Conservation (phyloP, 495 filamentous ascomycete species). For the Neurospora discreta region DNA sequence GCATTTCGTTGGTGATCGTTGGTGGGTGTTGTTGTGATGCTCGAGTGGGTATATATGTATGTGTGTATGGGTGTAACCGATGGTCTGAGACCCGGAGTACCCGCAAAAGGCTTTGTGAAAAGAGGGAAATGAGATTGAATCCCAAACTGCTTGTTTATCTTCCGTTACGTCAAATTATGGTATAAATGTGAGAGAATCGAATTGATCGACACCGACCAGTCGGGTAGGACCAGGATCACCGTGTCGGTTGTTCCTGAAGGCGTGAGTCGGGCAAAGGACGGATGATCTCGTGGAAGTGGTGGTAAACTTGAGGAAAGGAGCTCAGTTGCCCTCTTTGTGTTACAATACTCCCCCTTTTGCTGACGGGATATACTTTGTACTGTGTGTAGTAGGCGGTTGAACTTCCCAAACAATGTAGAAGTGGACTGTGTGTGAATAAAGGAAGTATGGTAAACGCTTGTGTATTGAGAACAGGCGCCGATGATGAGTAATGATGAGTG, state of each 20-base stretch:
- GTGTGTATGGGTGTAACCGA: background rate
- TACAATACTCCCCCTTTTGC: background rate
- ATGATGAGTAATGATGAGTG: background rate
- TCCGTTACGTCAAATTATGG: background rate
- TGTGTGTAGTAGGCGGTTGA: background rate
- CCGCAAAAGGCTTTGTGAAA: background rate
- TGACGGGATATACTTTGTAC: background rate
- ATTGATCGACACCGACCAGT: background rate
- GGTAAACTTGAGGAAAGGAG: background rate
- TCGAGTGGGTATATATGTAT: background rate
- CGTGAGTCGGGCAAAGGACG: background rate
- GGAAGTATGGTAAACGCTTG: background rate
- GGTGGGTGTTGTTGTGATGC: background rate
- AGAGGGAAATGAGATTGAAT: background rate
- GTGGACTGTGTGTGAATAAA: too few species aligned
- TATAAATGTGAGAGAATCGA: background rate
- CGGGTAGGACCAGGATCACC: background rate
- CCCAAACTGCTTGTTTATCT: background rate
- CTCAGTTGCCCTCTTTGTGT: background rate
- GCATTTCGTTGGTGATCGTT: background rate
- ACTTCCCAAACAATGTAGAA: background rate
- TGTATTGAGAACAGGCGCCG: background rate
- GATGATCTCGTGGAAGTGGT: background rate
- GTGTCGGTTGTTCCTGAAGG: background rate
- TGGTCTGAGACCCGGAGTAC: background rate